phyloP scores from a whole-genome alignment of 164 flowering plant genomes.

The Tetracentron sinense region DNA sequence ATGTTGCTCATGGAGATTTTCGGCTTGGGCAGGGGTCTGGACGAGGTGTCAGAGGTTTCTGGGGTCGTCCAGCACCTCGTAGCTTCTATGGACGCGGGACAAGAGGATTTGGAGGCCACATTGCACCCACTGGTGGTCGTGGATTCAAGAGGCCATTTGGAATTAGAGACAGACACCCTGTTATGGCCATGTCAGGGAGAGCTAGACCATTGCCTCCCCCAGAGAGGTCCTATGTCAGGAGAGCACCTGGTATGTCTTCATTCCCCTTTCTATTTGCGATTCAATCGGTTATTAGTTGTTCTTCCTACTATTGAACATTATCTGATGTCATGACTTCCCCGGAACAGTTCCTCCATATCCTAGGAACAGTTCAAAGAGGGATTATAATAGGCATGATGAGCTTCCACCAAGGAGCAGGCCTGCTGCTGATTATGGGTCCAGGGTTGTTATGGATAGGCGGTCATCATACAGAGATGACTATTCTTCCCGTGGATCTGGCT shows the following conservation, averaged over 20 bases:
- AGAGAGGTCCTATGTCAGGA: too few relatives aligned
- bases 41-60: conserved; percentile 48
- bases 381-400: conserved; percentile 67
- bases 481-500: too few relatives aligned
- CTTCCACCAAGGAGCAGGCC: conserved; percentile 77
- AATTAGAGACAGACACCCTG: conserved; percentile 65
- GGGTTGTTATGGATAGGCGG: conserved; percentile 60
- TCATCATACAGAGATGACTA: conserved; percentile 68
- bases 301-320: background rate
- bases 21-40: conserved; percentile 36
- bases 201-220: conserved; percentile 61
- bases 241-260: too few relatives aligned
- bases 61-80: conserved; percentile 50
- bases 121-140: conserved; percentile 42
- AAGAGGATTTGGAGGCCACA: conserved; percentile 33
- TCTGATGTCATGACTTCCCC: background rate
- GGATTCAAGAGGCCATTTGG: too few relatives aligned
- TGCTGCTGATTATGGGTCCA: conserved; percentile 58
- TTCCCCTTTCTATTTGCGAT: background rate
- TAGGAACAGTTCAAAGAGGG: conserved; percentile 75
- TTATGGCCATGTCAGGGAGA: conserved; percentile 54
- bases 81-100: conserved; percentile 45
- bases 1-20: conserved; percentile 43
- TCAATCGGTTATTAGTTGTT: background rate
- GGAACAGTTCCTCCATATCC: conserved; percentile 74